Evolutionary conservation across 2,329 filamentous ascomycete genomes (phyloP).

Genomic region (Epichloe baconii): DNA sequence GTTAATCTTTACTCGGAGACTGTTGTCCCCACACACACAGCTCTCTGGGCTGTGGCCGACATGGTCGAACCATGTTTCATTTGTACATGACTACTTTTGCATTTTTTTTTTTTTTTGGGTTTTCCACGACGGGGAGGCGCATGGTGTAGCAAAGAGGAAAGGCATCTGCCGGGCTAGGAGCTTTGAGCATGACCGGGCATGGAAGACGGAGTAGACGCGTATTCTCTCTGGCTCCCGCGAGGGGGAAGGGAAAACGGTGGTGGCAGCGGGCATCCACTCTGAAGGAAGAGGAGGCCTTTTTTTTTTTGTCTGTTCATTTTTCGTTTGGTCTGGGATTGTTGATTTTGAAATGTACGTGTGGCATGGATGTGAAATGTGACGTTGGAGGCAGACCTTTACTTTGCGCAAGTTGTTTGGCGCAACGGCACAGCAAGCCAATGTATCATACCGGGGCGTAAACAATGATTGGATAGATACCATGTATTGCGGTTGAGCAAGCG

Average conservation of each 20-base stretch:
- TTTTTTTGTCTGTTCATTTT: background rate
- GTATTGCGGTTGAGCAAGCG: background rate
- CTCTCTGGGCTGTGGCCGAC: background rate
- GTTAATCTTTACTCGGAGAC: background rate
- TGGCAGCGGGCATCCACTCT: background rate
- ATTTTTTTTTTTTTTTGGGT: background rate
- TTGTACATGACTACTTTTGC: background rate
- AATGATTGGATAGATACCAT: background rate
- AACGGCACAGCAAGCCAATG: background rate
- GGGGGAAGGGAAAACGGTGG: background rate
- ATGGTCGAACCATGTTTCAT: background rate
- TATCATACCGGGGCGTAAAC: background rate
- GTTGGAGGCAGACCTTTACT: background rate
- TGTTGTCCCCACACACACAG: background rate
- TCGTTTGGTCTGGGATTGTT: no score
- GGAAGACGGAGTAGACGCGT: constrained; percentile 1
- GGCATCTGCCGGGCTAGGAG: background rate
- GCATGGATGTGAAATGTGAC: background rate
- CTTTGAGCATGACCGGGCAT: background rate
- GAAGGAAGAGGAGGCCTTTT: background rate
- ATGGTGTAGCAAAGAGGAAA: background rate
- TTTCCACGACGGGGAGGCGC: background rate
- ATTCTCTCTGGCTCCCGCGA: background rate
- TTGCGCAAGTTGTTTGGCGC: background rate
- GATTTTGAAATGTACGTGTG: background rate